Base-by-base conservation (phyloP, 768 basidiomycete genomes). In the Lanmaoa rubissima region DNA sequence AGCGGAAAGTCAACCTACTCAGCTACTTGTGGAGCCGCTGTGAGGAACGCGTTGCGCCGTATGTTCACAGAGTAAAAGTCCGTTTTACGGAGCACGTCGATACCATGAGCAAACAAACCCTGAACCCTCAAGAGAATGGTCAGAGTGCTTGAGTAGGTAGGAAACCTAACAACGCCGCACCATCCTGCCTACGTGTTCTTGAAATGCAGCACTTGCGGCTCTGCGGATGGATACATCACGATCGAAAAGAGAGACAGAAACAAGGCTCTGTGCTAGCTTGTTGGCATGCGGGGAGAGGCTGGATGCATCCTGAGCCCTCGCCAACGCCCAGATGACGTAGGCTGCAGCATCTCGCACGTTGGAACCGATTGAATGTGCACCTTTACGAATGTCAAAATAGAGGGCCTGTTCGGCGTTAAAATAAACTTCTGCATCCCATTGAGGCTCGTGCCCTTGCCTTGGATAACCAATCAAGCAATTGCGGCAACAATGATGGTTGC, bases 131-230 rank as follows among this genome's bases (percentile, higher is more conserved):
- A 59, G 41, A 57, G 53, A 53, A 62, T 48, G 50, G 54, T 71
- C 53, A 58, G 57, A 45, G 36, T 58, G 54, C 48, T 42, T 26
- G 44, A 50, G 34, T 12, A 51, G 46, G 46, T 32, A 48, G 44
- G 21, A 51, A 54, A 24, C 42, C 55, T 46, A 41, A 48, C 34
- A 35, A 14, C 7, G 28, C 72, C 87, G 71, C 66, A 97, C 96
- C 76, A 89, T 88, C 68, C 97, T 79, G 13, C 97, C 97, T 39
- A 98, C 97, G 66, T 89, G 88, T 75, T 99, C 97, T 73, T 99
- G 97, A 69, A 92, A 98, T 13, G 95, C 92, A 17, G 97, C 97
- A 71, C 96, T 98, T 13, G 95, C 95, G 14, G 97, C 96, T 61
- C 97, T 78, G 26, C 97, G 82, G 53, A 99, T 94, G 59, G 93